Base-by-base conservation (phyloP, 208 protist genomes). In the Leishmania mexicana region DNA sequence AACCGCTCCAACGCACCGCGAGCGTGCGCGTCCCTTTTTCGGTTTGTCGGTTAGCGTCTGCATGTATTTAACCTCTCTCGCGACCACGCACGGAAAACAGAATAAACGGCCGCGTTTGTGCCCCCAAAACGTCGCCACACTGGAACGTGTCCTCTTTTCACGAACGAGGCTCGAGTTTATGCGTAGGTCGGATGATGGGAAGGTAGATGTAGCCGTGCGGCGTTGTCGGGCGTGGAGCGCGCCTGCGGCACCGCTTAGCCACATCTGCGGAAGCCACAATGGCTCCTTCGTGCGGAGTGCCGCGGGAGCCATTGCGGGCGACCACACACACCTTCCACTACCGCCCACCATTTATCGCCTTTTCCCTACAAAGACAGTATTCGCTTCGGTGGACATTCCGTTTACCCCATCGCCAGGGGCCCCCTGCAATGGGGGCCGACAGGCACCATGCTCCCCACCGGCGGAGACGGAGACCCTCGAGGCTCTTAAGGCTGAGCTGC, bases 161-260 rank as follows among this genome's bases (percentile, higher is more conserved):
- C 45, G 58, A 24, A 24, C 8, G 5, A 31, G 71, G 71, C 71
- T 75, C 71, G n/a, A 72, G 35, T 85, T 65, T 78, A 85, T 81
- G 77, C 65, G 57, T 85, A 78, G 82, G 31, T 75, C 68, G 78
- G 76, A 76, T n/a, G 64, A 79, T 83, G 79, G 53, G 78, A 79
- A 60, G 67, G 83, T 86, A 81, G 83, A 87, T 57, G 84, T 80
- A 71, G 81, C 81, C 60, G 73, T 84, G 81, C 81, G 81, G n/a
- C 47, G 78, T 40, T 73, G 76, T 54, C 84, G 84, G 58, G 81
- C 84, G 53, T 87, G 84, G 84, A 87, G 84, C 58, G 79, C 84
- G 60, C 84, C 84, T n/a, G 84, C 84, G 64, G 78, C 77, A 64
- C 67, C 84, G 76, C 77, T 84, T 51, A 72, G 80, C 45, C 84